These are phyloP conservation scores for Urochloa ruziziensis DNA, from an alignment of 176 grass and related monocot genomes.

Conservation along the genomic window DNA sequence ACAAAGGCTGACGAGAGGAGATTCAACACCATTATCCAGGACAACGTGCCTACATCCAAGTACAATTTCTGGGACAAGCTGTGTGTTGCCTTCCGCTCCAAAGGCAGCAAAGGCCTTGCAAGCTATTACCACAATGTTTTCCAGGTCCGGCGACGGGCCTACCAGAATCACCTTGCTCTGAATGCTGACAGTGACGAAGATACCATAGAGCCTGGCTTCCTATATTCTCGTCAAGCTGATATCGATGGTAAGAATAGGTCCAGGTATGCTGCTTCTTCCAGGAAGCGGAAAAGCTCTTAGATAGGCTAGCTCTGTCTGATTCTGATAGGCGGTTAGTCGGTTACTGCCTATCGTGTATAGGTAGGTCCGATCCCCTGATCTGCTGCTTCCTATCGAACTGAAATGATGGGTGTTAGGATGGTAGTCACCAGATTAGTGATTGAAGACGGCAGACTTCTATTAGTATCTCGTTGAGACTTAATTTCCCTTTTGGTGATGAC, in stretches of 20 bases:
- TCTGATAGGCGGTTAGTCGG: neutral
- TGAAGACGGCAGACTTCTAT: neutral
- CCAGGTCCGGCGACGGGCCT: conserved; percentile 30
- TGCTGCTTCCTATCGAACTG: neutral
- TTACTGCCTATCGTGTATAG: neutral
- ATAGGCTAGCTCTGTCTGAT: neutral
- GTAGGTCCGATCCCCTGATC: conserved; percentile 2
- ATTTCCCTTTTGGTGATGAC: neutral
- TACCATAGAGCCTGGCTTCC: conserved; percentile 31
- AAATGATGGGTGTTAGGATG: neutral
- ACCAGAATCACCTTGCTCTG: conserved; percentile 39
- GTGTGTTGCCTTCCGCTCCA: conserved; percentile 16
- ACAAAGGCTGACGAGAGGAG: conserved; percentile 42
- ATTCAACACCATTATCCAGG: conserved; percentile 29
- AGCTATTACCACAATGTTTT: conserved; percentile 73
- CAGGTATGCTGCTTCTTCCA: neutral
- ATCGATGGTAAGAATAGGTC: neutral
- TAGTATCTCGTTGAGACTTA: neutral
- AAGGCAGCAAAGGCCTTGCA: conserved; percentile 29
- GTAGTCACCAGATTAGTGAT: conserved; percentile 7
- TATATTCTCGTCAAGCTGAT: conserved; percentile 24
- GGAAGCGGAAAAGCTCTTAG: neutral
- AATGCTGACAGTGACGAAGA: conserved; percentile 50
- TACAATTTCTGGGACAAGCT: conserved; percentile 44
- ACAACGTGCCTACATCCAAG: conserved; percentile 26